Base-by-base conservation (phyloP, 495 filamentous ascomycete genomes). In the Aspergillus nidulans region DNA sequence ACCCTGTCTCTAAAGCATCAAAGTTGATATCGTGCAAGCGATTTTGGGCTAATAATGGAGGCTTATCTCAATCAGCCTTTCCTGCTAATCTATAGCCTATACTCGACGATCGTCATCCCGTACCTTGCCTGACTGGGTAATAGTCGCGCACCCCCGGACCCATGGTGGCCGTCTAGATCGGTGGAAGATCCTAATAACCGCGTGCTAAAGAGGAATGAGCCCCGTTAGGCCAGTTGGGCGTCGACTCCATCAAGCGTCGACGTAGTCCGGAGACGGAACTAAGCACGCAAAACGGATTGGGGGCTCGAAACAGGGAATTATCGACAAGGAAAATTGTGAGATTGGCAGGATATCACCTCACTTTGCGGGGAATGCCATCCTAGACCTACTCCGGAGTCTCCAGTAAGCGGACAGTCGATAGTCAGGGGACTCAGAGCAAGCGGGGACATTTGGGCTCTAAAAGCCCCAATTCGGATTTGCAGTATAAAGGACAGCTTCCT, bases 361-460 rank as follows among this genome's bases (percentile, higher is more conserved):
- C 67, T 34, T 62, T 67, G 60, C 63, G 63, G 63, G 57, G 60
- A 49, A 42, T 59, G 20, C 19, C 12, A 7, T 38, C 60, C 65
- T 67, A 61, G 67, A 62, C 44, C 42, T 59, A 40, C 42, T 41
- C 32, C n/a, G n/a, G n/a, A n/a, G n/a, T n/a, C n/a, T n/a, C n/a
- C n/a, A n/a, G n/a, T n/a, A n/a, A n/a, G n/a, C n/a, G n/a, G 21
- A 51, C 8, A 19, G 9, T 52, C 16, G n/a, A 53, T 49, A 61
- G 46, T 46, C 18, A 24, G n/a, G 47, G 45, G 47, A 61, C 43
- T 46, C 18, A 24, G n/a, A 32, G 45, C 47, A 49, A 38, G 47
- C 47, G 32, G 47, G 47, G 47, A 20, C 19, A 15, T 16, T 25
- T 24, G 39, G 51, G 36, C n/a, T 12, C n/a, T 39, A 16, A 16